Conservation (phyloP, 1,284 basidiomycete species). For the Ustilago xerochloae region DNA sequence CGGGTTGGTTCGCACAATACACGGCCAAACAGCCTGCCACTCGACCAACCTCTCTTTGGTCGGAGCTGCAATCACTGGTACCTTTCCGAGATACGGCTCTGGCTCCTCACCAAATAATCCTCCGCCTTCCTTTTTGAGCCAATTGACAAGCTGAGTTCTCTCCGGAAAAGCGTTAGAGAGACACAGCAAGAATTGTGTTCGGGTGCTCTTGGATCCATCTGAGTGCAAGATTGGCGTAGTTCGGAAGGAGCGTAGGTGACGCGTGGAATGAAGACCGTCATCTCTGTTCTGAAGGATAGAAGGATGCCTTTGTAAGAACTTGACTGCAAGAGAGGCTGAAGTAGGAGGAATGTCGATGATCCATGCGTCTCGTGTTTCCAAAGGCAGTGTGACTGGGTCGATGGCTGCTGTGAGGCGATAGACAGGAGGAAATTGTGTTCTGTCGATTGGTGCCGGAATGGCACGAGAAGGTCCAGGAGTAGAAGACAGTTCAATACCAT, state of each 20-base stretch:
- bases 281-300: slow-evolving; percentile 38
- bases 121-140: slow-evolving; percentile 12
- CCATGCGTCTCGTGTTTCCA: slow-evolving; percentile 78
- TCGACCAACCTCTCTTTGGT: slow-evolving; percentile 76
- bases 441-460: neutral
- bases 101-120: slow-evolving; percentile 21
- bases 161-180: slow-evolving; percentile 23
- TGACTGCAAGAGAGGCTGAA: slow-evolving; percentile 34
- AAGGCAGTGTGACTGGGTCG: slow-evolving; percentile 67
- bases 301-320: slow-evolving; percentile 39
- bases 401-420: slow-evolving; percentile 66
- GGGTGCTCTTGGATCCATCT: neutral
- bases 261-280: slow-evolving; percentile 42
- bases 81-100: slow-evolving; percentile 71
- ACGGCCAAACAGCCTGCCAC: slow-evolving; percentile 68
- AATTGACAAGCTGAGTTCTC: slow-evolving; percentile 10
- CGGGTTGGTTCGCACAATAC: slow-evolving; percentile 51
- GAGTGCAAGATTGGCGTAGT: slow-evolving; percentile 17
- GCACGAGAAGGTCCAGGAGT: slow-evolving; percentile 25
- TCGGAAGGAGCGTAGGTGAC: slow-evolving; percentile 54
- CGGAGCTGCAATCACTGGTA: slow-evolving; percentile 79
- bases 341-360: slow-evolving; percentile 78
- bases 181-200: slow-evolving; percentile 45
- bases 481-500: slow-evolving; percentile 21
- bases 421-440: slow-evolving; percentile 51